These are phyloP conservation scores for Inonotus obliquus DNA, from an alignment of 1,284 basidiomycete genomes.

Conservation along the genomic window DNA sequence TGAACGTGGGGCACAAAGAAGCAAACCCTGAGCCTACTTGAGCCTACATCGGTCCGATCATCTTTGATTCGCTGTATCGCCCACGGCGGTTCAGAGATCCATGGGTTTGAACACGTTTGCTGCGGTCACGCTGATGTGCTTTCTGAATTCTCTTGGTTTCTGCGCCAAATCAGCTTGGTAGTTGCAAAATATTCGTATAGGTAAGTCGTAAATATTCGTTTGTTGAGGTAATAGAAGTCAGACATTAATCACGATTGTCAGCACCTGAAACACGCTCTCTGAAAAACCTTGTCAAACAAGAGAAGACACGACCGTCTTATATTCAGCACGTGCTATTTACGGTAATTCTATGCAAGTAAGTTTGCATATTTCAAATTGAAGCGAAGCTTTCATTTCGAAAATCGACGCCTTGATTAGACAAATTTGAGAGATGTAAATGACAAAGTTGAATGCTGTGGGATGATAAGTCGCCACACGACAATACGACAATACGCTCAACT, in stretches of 20 bases:
- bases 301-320: neutral
- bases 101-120: too few species aligned
- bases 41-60: neutral
- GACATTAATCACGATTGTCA: too few species aligned
- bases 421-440: neutral
- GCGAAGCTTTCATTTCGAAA: neutral
- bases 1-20: neutral
- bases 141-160: too few species aligned
- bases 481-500: neutral
- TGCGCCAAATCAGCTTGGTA: too few species aligned
- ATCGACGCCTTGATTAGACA: neutral
- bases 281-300: neutral
- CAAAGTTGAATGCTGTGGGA: neutral
- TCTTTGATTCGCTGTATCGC: neutral
- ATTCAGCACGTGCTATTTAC: neutral
- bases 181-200: too few species aligned
- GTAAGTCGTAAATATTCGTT: too few species aligned
- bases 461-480: neutral
- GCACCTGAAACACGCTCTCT: neutral
- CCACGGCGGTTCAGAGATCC: too few species aligned
- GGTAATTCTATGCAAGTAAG: neutral
- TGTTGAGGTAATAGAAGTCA: too few species aligned
- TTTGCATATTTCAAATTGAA: neutral
- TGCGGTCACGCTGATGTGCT: too few species aligned
- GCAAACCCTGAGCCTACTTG: neutral